Base-by-base conservation (phyloP, 441 rosid species). In the Euphorbia corollata region DNA sequence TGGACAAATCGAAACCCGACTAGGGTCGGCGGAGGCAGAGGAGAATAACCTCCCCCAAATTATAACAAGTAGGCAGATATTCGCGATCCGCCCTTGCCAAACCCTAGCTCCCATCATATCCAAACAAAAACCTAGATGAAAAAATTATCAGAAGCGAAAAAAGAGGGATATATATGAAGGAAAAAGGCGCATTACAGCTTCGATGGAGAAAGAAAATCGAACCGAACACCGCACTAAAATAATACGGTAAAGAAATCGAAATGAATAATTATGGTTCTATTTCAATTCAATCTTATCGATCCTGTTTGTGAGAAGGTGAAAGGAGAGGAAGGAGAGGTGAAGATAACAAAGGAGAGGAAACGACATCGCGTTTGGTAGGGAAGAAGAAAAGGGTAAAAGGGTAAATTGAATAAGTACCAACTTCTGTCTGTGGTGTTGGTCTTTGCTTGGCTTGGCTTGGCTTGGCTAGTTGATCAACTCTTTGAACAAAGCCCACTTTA, bases 61-160 rank as follows among this genome's bases (percentile, higher is more conserved):
- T 54, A 81, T 19, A 27, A 65, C n/a, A 6, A 59, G 16, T 15
- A 62, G 24, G 5, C 18, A 61, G 62, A 82, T 36, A 41, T 85
- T 51, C 45, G 62, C 58, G 79, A 84, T 76, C 79, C 72, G 64
- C 64, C 77, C 63, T 68, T 67, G 85, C 87, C 82, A 84, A 73
- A 78, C 78, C 80, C 81, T 75, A 64, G 60, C 57, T 78, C 48
- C 77, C 78, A 74, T 77, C 74, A 23, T 20, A 16, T 39, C 45
- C 10, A 11, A 39, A 39, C 45, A 39, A 39, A 39, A 39, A 39
- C 45, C 10, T 6, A 39, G 45, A 7, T 6, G 45, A 11, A 39
- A 39, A 39, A 39, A 7, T 39, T 11, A 39, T 39, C 45, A 11
- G 45, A 39, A 6, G 45, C 8, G 45, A 39, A 39, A 39, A 11